phyloP scores from a whole-genome alignment of 495 filamentous ascomycete species.

The Parathielavia appendiculata region DNA sequence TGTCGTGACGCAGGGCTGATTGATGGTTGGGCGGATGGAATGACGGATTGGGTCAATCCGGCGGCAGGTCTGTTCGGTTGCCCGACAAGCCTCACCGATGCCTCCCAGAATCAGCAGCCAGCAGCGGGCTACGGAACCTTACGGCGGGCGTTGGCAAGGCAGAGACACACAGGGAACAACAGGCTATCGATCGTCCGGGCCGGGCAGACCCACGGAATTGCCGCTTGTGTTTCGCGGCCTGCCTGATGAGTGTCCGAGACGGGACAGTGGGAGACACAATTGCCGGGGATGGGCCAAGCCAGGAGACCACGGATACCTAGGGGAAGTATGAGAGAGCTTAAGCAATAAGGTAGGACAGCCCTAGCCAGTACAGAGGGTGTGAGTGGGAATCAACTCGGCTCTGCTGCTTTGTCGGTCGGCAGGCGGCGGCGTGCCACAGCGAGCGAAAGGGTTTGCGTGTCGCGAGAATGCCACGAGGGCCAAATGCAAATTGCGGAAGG shows the following conservation, averaged over 20 bases:
- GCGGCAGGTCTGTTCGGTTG: neutral
- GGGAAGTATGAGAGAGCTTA: neutral
- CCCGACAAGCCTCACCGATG: neutral
- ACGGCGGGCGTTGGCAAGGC: conserved; percentile 14
- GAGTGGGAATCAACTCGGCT: conserved; percentile 3
- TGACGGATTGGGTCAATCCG: neutral
- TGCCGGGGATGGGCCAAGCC: conserved; percentile 5
- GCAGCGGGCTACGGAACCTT: conserved; percentile 7
- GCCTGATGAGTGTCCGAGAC: conserved; percentile 1
- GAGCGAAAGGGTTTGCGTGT: conserved; percentile 22
- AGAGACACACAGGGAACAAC: conserved; percentile 7
- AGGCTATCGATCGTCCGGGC: conserved; percentile 11
- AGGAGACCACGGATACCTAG: conserved; percentile 2
- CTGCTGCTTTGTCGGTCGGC: conserved; percentile 16
- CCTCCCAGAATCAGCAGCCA: neutral
- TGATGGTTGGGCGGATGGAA: conserved; percentile 3
- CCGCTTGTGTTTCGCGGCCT: conserved; percentile 19
- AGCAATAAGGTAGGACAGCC: neutral
- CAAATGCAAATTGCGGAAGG: conserved; percentile 18
- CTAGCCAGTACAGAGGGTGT: conserved; percentile 1
- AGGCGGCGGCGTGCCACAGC: conserved; percentile 11
- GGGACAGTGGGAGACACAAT: conserved; percentile 6
- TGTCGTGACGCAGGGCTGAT: conserved; percentile 13
- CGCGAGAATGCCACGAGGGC: conserved; percentile 28
- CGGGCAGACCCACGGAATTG: conserved; percentile 15